These are phyloP conservation scores for Astrocystis sublimbata DNA, from an alignment of 495 filamentous ascomycete genomes.

Conservation along the genomic window DNA sequence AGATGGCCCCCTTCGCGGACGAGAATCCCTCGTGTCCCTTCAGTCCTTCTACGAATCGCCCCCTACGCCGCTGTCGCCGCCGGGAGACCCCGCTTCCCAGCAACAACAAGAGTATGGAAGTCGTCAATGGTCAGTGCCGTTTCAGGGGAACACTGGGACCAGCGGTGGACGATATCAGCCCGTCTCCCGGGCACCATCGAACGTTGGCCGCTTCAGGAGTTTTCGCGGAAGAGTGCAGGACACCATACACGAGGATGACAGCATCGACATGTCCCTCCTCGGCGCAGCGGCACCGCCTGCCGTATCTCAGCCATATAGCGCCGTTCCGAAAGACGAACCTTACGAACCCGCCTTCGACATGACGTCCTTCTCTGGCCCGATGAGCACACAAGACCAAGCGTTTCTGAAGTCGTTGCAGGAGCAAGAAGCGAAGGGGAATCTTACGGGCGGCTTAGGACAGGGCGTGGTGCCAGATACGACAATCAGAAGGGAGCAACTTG, in stretches of 20 bases:
- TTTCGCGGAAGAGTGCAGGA: constrained; percentile 34
- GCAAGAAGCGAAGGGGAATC: constrained; percentile 46
- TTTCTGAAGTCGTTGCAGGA: constrained; percentile 42
- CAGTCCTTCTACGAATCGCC: constrained; percentile 34
- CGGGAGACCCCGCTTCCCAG: constrained; percentile 14
- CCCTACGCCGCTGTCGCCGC: background rate
- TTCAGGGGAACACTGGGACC: constrained; percentile 22
- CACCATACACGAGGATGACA: constrained; percentile 48
- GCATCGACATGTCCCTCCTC: constrained; percentile 43
- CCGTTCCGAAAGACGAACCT: constrained; percentile 21
- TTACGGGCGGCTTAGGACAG: constrained; percentile 51
- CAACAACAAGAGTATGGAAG: constrained; percentile 12
- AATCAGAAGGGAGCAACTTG: constrained; percentile 43
- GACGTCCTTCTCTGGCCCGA: constrained; percentile 39
- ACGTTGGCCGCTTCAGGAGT: constrained; percentile 26
- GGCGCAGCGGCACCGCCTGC: constrained; percentile 37
- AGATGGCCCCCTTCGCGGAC: constrained; percentile 30
- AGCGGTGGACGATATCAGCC: constrained; percentile 38
- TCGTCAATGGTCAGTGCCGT: constrained; percentile 24
- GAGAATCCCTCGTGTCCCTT: constrained; percentile 46
- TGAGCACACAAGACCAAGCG: constrained; percentile 37
- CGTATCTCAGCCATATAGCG: constrained; percentile 19
- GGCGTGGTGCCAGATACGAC: constrained; percentile 44
- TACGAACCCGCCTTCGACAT: constrained; percentile 38
- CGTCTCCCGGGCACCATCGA: constrained; percentile 25